Evolutionary conservation across 2,329 filamentous ascomycete species (phyloP).

Genomic region (Paracoccidioides brasiliensis): DNA sequence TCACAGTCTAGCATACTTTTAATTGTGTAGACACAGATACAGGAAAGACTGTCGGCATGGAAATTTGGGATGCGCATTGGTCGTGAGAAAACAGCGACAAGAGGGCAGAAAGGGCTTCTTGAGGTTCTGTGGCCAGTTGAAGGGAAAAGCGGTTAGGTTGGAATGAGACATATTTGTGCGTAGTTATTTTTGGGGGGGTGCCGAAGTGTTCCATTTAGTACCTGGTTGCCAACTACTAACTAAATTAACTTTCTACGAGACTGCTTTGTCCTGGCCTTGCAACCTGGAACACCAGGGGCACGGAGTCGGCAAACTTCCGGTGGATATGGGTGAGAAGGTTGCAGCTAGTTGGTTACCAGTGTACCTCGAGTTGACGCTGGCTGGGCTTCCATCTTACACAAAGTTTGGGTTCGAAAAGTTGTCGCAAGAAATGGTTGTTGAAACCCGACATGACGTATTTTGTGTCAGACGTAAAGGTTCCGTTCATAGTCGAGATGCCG

Average conservation of each 20-base stretch:
- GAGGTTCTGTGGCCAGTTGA: conserved; percentile 31
- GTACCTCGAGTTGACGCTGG: conserved; percentile 28
- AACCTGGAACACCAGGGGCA: conserved; percentile 31
- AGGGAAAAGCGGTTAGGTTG: conserved; percentile 31
- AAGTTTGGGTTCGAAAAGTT: conserved; percentile 30
- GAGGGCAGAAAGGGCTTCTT: conserved; percentile 34
- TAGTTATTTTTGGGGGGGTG: conserved; percentile 3
- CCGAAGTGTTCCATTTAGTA: no score
- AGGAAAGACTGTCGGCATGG: conserved; percentile 36
- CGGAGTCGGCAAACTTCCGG: conserved; percentile 29
- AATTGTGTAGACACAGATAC: conserved; percentile 36
- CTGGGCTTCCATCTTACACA: conserved; percentile 26
- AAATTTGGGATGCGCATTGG: conserved; percentile 34
- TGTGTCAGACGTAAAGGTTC: conserved; percentile 26
- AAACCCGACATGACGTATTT: conserved; percentile 24
- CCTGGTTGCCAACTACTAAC: neutral
- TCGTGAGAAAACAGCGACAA: conserved; percentile 24
- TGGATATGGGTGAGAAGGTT: conserved; percentile 25
- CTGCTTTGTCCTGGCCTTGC: conserved; percentile 28
- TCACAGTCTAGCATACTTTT: conserved; percentile 33
- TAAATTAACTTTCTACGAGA: conserved; percentile 15
- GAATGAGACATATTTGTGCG: conserved; percentile 32
- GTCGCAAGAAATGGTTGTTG: conserved; percentile 30
- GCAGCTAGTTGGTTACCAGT: conserved; percentile 16
- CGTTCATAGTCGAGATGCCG: conserved; percentile 34